Evolutionary conservation across 768 basidiomycete species (phyloP).

Genomic region (Mycena leptocephala): DNA sequence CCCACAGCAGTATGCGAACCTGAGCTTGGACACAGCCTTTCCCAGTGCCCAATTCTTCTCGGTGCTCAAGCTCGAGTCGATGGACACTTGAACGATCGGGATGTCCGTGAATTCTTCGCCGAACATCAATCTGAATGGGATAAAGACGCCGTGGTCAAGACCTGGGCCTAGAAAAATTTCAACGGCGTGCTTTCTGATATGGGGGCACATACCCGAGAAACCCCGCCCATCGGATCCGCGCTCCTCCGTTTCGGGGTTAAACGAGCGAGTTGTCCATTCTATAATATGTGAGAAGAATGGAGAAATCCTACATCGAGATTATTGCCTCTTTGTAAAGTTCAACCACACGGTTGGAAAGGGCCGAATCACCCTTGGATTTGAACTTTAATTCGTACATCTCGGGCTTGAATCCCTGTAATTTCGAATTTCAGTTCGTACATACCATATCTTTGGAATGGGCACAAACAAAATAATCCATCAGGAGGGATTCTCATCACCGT

Average conservation of each 20-base stretch:
- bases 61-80: slow-evolving; percentile 73
- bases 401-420: no score
- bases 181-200: neutral
- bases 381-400: slow-evolving; percentile 77
- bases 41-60: slow-evolving; percentile 78
- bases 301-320: neutral
- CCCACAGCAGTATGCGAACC: neutral
- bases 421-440: neutral
- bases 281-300: neutral
- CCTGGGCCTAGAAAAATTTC: slow-evolving; percentile 63
- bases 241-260: slow-evolving; percentile 64
- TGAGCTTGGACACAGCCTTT: slow-evolving; percentile 72
- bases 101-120: slow-evolving; percentile 73
- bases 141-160: slow-evolving; percentile 86
- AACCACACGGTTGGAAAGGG: slow-evolving; percentile 72
- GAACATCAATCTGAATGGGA: slow-evolving; percentile 88
- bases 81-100: slow-evolving; percentile 83
- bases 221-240: slow-evolving; percentile 81
- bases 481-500: slow-evolving; percentile 83
- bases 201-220: slow-evolving; percentile 44
- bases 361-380: slow-evolving; percentile 75
- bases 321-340: slow-evolving; percentile 70
- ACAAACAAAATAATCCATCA: slow-evolving; percentile 73
- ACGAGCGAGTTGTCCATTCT: slow-evolving; percentile 72
- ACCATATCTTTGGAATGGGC: neutral